Base-by-base conservation (phyloP, 129 eudicot species). In the Tanacetum coccineum region DNA sequence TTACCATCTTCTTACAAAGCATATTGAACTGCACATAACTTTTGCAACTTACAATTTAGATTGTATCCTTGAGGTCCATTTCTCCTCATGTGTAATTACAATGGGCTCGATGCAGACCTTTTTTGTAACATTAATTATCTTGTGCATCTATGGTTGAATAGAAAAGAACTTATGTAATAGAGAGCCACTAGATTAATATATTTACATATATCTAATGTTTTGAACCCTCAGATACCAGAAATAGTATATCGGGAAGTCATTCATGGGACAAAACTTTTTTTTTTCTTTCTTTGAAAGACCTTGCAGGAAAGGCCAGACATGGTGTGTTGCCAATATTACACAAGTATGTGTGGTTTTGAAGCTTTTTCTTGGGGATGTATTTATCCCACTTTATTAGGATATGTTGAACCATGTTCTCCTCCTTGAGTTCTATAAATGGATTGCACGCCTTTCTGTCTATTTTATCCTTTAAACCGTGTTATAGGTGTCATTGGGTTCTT, bases 81-180 rank as follows among this genome's bases (percentile, higher is more conserved):
- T 61, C 9, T 15, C 51, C 69, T 36, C 52, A 44, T 71, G 21
- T 49, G 53, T 71, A 14, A 49, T 59, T 70, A 49, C 60, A 13
- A 70, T 30, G 48, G 17, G 12, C 51, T 10, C 15, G n/a, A 68
- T 9, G 13, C 42, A 26, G 56, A 59, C 20, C 62, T n/a, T 51
- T 13, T 32, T 61, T 1, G 54, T 71, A 32, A 46, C 39, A 57
- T 15, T 15, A 50, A 7, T 22, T 36, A 36, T 36, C 10, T 7
- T 17, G 13, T 12, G 44, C 10, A 20, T 26, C 8, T 2, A 13
- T 46, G 39, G 13, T 26, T 53, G 30, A 13, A 47, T 58, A 28
- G 11, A 11, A 45, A 70, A 7, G 30, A 70, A 70, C 66, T 36
- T 70, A 64, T 58, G 57, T n/a, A 8, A 26, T 45, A 44, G 11